These are phyloP conservation scores for Daldinia concentrica DNA, from an alignment of 495 filamentous ascomycete species.

Conservation along the genomic window DNA sequence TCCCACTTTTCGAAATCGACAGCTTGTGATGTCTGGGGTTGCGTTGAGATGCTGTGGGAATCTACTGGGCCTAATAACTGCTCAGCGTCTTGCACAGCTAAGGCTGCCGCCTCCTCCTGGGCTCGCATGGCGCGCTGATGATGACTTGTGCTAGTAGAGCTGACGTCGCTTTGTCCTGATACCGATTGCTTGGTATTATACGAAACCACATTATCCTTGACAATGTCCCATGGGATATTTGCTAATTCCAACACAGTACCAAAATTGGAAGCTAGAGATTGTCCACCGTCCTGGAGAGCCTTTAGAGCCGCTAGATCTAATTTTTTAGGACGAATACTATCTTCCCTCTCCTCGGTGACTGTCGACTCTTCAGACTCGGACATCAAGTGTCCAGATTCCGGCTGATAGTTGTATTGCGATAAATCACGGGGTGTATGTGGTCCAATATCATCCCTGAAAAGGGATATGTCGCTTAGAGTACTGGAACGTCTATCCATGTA, in stretches of 20 bases:
- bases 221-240: conserved; percentile 13
- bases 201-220: conserved; percentile 7
- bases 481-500: conserved; percentile 31
- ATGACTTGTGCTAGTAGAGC: not conserved
- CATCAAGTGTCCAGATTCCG: not conserved
- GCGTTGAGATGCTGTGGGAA: not conserved
- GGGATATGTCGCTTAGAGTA: conserved; percentile 14
- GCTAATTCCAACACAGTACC: not conserved
- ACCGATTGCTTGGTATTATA: conserved; percentile 5
- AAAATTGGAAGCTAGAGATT: conserved; percentile 5
- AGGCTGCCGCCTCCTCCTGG: conserved; percentile 1
- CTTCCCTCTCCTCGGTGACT: not conserved
- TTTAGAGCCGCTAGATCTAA: conserved; percentile 5
- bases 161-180: conserved; percentile 2
- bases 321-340: conserved; percentile 12
- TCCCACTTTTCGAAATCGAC: conserved; percentile 13
- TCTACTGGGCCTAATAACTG: not conserved
- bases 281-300: not conserved
- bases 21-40: not conserved
- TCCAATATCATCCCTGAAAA: not conserved
- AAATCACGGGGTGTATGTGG: not conserved
- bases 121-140: not conserved
- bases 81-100: not conserved
- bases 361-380: conserved; percentile 5
- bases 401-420: not conserved